Evolutionary conservation across 2,329 filamentous ascomycete genomes (phyloP).

Genomic region (Dissoconium aciculare): DNA sequence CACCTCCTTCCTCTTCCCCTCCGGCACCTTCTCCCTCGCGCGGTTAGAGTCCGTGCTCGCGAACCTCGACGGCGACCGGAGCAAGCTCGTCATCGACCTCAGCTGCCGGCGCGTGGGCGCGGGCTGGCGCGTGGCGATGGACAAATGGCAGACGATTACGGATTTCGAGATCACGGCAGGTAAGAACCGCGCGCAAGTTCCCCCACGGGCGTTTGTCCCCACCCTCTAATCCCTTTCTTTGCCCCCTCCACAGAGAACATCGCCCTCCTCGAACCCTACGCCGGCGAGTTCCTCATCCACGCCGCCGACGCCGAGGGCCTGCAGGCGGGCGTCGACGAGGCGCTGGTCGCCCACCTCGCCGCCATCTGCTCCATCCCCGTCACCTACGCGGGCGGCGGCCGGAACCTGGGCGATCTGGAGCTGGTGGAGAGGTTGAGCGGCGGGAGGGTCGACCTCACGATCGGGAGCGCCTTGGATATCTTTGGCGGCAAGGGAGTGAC

Average conservation of each 20-base stretch:
- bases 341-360: constrained; percentile 60
- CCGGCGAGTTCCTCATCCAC: constrained; percentile 92
- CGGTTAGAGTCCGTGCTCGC: constrained; percentile 60
- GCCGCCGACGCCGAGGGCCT: constrained; percentile 93
- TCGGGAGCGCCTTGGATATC: constrained; percentile 89
- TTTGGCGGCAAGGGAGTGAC: constrained; percentile 80
- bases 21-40: constrained; percentile 62
- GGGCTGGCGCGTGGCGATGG: constrained; percentile 93
- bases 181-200: too few species aligned
- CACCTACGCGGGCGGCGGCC: constrained; percentile 90
- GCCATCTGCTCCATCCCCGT: constrained; percentile 85
- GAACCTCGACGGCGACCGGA: constrained; percentile 57
- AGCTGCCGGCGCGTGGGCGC: constrained; percentile 67
- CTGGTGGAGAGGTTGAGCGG: constrained; percentile 62
- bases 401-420: constrained; percentile 66
- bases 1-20: constrained; percentile 86
- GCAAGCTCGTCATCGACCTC: constrained; percentile 83
- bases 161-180: constrained; percentile 87
- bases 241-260: constrained; percentile 78
- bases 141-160: constrained; percentile 97
- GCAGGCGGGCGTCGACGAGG: constrained; percentile 78
- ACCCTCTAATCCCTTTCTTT: too few species aligned
- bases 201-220: too few species aligned
- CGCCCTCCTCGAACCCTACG: constrained; percentile 68
- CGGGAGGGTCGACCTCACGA: constrained; percentile 81